A percentile compares a stretch with the other conserved stretches of the same genome.
These are phyloP conservation scores for Epichloe scottii DNA, from an alignment of 2,329 filamentous ascomycete genomes.

Conservation along the genomic window DNA sequence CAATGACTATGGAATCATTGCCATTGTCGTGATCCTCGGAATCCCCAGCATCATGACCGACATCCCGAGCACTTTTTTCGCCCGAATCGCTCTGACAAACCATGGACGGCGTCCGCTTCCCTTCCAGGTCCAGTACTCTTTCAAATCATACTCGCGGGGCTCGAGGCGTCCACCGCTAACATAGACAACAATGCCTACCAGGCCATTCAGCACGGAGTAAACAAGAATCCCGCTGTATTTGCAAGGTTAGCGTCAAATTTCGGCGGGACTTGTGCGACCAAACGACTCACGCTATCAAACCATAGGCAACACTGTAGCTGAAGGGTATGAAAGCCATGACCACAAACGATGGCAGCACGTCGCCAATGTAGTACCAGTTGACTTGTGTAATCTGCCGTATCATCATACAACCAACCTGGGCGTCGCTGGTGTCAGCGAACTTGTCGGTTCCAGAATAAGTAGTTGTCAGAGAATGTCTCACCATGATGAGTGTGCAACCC, in stretches of 20 bases:
- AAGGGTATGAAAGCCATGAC: conserved; percentile 67
- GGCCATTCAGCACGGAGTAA: conserved; percentile 35
- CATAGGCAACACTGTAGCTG: conserved; percentile 67
- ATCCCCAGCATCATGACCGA: not conserved
- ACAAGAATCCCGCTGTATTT: conserved; percentile 38
- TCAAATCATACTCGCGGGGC: conserved; percentile 39
- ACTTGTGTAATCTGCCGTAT: conserved; percentile 61
- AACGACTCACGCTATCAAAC: conserved; percentile 55
- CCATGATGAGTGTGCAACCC: conserved; percentile 58
- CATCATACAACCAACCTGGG: conserved; percentile 62
- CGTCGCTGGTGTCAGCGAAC: not conserved
- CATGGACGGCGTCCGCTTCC: conserved; percentile 34
- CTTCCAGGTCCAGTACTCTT: conserved; percentile 44
- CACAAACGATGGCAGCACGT: conserved; percentile 63
- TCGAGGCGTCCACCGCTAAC: conserved; percentile 30
- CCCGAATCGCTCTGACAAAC: conserved; percentile 28
- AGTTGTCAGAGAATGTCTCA: conserved; percentile 13
- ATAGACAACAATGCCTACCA: conserved; percentile 33
- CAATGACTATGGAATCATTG: not conserved
- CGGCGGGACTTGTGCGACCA: not conserved
- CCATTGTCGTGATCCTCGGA: conserved; percentile 1
- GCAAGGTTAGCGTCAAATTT: not conserved
- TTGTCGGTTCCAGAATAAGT: not conserved
- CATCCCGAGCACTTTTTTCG: not conserved
- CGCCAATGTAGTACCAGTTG: conserved; percentile 67